Base-by-base conservation (phyloP, 2,329 filamentous ascomycete genomes). In the Botrytis fragariae region DNA sequence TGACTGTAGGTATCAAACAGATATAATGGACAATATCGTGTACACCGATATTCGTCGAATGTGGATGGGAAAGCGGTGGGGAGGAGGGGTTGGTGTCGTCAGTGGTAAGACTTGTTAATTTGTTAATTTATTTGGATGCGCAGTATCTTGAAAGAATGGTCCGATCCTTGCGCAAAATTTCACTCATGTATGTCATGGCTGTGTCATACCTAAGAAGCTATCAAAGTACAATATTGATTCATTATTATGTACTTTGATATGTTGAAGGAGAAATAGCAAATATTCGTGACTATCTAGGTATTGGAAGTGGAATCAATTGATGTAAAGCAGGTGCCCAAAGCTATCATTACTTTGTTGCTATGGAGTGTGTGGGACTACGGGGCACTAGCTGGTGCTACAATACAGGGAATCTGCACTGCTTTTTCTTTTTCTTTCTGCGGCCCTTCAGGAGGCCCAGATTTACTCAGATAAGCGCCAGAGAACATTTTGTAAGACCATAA, bases 31-130 rank as follows among this genome's bases (percentile, higher is more conserved):
- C 25, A 32, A 44, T 54, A 63, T 59, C 51, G 63, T 69, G 71
- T 39, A 69, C 39, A 45, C 44, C 48, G 71, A 60, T 57, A 68
- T 37, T 68, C 35, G 45, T 44, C 54, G 35, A 60, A 39, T 42
- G 60, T 67, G 70, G 45, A 39, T 70, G 29, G 65, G 57, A 69
- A 73, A 29, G 54, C 44, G 72, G 72, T 69, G 72, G 72, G 67
- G 65, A 63, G 65, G 72, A 73, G 72, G 72, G 67, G 64, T 70
- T 70, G 42, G 54, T 62, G 45, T 62, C 65, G 57, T 70, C 57
- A 63, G 57, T 73, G 25, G 44, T 65, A 54, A 70, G 68, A 61
- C 39, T 62, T 70, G 68, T 70, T 68, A 68, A 68, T 9, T 68
- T 68, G 48, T 42, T 57, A 67, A 57, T 72, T 72, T 69, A 61